These are phyloP conservation scores for Ogataea paradorogensis DNA, from an alignment of 805 yeast species.

Conservation along the genomic window DNA sequence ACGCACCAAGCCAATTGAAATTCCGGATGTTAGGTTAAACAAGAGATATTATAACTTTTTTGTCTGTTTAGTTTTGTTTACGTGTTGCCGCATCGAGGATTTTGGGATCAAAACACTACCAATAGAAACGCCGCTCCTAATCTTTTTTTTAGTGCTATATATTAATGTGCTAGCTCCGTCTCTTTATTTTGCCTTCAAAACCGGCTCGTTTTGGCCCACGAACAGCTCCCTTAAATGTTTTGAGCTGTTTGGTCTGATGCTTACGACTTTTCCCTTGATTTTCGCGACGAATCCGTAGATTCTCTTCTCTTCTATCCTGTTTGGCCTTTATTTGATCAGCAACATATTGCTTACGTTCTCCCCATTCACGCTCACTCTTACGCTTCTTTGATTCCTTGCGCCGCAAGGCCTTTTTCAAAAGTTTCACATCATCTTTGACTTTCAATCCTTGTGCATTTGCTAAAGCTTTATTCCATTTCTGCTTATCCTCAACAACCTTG, in stretches of 20 bases:
- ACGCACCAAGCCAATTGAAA: background rate
- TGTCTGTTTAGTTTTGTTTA: constrained; percentile 7
- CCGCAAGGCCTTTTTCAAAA: constrained; percentile 82
- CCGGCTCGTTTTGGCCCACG: constrained; percentile 67
- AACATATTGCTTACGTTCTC: constrained; percentile 79
- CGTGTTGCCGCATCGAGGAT: constrained; percentile 11
- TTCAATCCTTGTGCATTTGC: constrained; percentile 86
- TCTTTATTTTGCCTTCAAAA: constrained; percentile 64
- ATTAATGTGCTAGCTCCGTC: constrained; percentile 2
- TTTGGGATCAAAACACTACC: background rate
- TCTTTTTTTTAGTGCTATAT: background rate
- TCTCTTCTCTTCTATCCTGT: constrained; percentile 87
- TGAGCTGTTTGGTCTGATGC: constrained; percentile 64
- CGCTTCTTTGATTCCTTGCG: constrained; percentile 79
- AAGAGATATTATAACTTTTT: constrained; percentile 4
- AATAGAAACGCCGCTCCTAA: background rate
- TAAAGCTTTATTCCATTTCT: constrained; percentile 81
- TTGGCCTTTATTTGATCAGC: constrained; percentile 70
- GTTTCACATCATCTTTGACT: constrained; percentile 83
- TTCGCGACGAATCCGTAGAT: constrained; percentile 78
- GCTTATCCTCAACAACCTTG: constrained; percentile 61
- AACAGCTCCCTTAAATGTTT: constrained; percentile 57
- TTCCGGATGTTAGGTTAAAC: constrained; percentile 4
- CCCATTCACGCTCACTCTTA: constrained; percentile 89
- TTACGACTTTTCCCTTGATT: constrained; percentile 80